Conservation (phyloP, 2,329 filamentous ascomycete genomes). For the Fusarium globosum region DNA sequence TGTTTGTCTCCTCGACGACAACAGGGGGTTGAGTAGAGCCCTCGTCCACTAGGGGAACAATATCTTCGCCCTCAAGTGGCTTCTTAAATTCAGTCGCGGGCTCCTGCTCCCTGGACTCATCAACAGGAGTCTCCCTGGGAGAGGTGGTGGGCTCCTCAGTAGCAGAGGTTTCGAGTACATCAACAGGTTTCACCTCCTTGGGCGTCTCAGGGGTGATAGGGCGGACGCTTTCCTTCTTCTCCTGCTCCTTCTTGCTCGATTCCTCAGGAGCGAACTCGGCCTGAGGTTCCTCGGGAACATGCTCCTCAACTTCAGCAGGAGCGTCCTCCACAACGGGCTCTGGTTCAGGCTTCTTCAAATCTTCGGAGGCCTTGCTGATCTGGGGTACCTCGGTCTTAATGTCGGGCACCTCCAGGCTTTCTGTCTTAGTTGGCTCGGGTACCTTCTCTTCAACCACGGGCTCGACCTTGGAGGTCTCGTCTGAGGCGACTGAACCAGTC, state of each 20-base stretch:
- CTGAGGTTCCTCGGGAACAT: constrained; percentile 11
- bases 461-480: constrained; percentile 8
- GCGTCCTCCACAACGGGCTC: constrained; percentile 20
- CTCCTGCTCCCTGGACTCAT: constrained; percentile 9
- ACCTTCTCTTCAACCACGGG: constrained; percentile 8
- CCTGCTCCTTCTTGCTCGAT: not conserved
- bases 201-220: constrained; percentile 7
- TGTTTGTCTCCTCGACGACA: constrained; percentile 17
- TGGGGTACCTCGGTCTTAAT: constrained; percentile 1
- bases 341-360: constrained; percentile 2
- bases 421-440: constrained; percentile 7
- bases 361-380: not conserved
- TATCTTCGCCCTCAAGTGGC: constrained; percentile 5
- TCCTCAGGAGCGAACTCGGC: constrained; percentile 14
- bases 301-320: constrained; percentile 28
- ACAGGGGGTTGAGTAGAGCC: constrained; percentile 14
- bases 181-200: constrained; percentile 4
- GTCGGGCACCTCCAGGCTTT: constrained; percentile 8
- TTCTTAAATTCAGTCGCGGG: constrained; percentile 6
- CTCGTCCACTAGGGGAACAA: constrained; percentile 28
- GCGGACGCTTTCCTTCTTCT: not conserved
- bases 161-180: constrained; percentile 5
- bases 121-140: not conserved
- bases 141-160: constrained; percentile 25
- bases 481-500: constrained; percentile 6